These are phyloP conservation scores for Phaffomyces thermotolerans DNA, from an alignment of 805 yeast genomes.

Conservation along the genomic window DNA sequence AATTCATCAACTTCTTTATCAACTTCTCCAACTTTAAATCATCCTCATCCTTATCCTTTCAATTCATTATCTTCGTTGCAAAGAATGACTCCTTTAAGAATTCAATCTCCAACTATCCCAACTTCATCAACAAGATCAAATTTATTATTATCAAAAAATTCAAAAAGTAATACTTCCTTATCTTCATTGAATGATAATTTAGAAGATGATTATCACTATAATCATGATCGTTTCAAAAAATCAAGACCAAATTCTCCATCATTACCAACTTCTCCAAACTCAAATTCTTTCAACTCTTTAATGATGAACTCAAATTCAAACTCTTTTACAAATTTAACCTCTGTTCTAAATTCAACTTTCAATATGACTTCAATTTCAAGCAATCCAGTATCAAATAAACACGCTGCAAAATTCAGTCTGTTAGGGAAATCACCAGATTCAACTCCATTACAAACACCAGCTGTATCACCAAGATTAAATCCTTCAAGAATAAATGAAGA, in stretches of 20 bases:
- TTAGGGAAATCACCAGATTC: conserved; percentile 25
- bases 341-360: conserved; percentile 16
- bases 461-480: conserved; percentile 20
- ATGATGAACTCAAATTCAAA: conserved; percentile 1
- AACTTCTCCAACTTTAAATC: conserved; percentile 16
- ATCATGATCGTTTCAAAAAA: conserved; percentile 26
- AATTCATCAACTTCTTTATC: conserved; percentile 13
- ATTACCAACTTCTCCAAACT: conserved; percentile 15
- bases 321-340: conserved; percentile 20
- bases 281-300: conserved; percentile 10
- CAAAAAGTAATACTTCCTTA: conserved; percentile 22
- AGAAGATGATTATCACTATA: conserved; percentile 34
- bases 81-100: conserved; percentile 52
- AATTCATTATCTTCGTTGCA: conserved; percentile 45
- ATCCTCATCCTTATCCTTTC: conserved; percentile 23
- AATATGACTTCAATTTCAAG: conserved; percentile 14
- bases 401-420: conserved; percentile 9
- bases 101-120: conserved; percentile 19
- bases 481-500: conserved; percentile 9
- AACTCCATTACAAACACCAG: conserved; percentile 23
- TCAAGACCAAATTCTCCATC: conserved; percentile 33
- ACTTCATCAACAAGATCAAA: conserved; percentile 13
- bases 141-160: conserved; percentile 17
- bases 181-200: conserved; percentile 28
- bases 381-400: not conserved